Percentiles rank a stretch among this genome's conserved stretches.
Evolutionary conservation across 306 rosid species (phyloP).

Genomic region (Rosa multiflora): DNA sequence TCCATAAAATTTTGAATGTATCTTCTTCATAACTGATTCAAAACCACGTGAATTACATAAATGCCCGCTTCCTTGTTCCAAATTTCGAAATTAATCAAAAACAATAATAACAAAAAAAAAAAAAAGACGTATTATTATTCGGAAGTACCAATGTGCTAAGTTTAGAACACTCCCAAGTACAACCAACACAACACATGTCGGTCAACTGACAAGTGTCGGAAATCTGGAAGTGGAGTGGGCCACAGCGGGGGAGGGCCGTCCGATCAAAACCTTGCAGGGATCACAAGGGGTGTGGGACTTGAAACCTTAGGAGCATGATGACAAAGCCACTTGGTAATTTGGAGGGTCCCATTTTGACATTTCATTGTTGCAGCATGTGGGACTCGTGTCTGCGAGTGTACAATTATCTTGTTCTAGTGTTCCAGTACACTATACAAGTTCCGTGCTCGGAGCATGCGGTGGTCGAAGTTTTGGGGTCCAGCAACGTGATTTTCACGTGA

Average conservation of each 20-base stretch:
- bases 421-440: background rate
- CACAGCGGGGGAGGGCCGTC: constrained; percentile 16
- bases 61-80: constrained; percentile 16
- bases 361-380: constrained; percentile 12
- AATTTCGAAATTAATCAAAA: background rate
- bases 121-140: constrained; percentile 19
- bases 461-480: no score
- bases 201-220: background rate
- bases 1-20: constrained; percentile 41
- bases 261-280: background rate
- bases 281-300: background rate
- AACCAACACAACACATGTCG: constrained; percentile 34
- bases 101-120: background rate
- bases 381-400: background rate
- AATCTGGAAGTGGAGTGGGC: constrained; percentile 13
- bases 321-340: constrained; percentile 20
- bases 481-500: no score
- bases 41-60: constrained; percentile 28
- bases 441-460: no score
- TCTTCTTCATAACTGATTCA: constrained; percentile 17
- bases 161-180: constrained; percentile 17
- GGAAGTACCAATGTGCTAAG: constrained; percentile 42
- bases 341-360: constrained; percentile 9
- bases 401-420: background rate
- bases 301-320: background rate